Base-by-base conservation (phyloP, 768 basidiomycete genomes). In the Suillus paluster region DNA sequence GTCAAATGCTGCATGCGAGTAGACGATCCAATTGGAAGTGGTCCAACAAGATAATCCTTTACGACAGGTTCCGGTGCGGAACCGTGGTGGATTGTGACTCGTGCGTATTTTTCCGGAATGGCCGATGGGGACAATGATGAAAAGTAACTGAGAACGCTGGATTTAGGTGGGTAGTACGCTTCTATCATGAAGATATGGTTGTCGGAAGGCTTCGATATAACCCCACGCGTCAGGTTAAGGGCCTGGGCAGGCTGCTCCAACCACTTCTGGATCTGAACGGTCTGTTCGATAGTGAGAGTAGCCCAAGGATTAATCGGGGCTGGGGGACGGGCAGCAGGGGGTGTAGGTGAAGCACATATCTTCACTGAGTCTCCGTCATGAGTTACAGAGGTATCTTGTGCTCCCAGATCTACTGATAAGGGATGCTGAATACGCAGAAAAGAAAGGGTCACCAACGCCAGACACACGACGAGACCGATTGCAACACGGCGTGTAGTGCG, bases 21-120 rank as follows among this genome's bases (percentile, higher is more conserved):
- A 17, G 70, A 57, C 5, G 63, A 52, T 36, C 77, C 70, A 21
- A 85, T 67, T 5, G 86, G 86, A 10, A 88, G 74, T 1, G 87
- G 87, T 0, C 87, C 87, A 19, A 88, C 80, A 9, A 86, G 72
- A 66, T 86, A 86, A 65, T 87, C 84, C 59, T 73, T 77, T 39
- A 86, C 79, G n/a, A 73, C 67, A 11, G 84, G 84, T 12, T 71
- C 74, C 5, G 64, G 63, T 14, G 66, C 68, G 12, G 77, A 76
- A 27, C 84, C 85, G 68, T 84, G 80, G 63, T 84, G 80, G 53
- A 88, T 74, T 30, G 79, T 79, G n/a, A 83, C 83, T 56, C 80
- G 76, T 6, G 86, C 84, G 63, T 77, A 81, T 39, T 76, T 71
- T 38, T 73, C 64, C 0, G 83, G 84, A 2, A 71, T 67, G 9